Conservation (phyloP, 345 rosid species). For the Litchi chinensis region DNA sequence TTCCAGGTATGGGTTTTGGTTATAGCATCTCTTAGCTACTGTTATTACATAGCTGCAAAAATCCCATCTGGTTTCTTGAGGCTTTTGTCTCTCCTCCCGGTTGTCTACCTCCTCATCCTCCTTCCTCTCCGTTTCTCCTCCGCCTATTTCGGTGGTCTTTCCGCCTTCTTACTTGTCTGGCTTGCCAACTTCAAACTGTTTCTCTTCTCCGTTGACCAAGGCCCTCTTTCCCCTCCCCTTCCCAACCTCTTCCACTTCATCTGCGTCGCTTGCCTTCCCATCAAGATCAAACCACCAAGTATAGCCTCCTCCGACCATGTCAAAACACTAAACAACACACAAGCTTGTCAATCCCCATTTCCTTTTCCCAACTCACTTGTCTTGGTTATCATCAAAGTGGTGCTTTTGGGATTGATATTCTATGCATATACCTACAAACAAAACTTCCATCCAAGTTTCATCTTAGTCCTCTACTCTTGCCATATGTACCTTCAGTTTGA, state of each 20-base stretch:
- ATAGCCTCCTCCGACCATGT: background rate
- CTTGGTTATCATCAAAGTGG: slow-evolving; percentile 41
- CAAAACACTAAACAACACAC: background rate
- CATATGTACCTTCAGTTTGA: slow-evolving; percentile 50
- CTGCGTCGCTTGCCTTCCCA: slow-evolving; percentile 59
- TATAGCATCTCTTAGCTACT: slow-evolving; percentile 41
- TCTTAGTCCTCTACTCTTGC: slow-evolving; percentile 38
- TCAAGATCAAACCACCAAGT: slow-evolving; percentile 37
- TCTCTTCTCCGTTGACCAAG: slow-evolving; percentile 60
- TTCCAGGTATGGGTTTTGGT: slow-evolving; percentile 52
- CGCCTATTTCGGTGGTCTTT: slow-evolving; percentile 30
- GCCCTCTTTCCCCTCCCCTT: slow-evolving; percentile 57
- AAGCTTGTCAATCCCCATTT: background rate
- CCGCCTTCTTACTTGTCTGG: slow-evolving; percentile 57
- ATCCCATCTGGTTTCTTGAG: slow-evolving; percentile 46
- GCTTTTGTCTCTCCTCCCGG: slow-evolving; percentile 57
- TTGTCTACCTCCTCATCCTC: slow-evolving; percentile 40
- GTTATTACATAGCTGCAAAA: slow-evolving; percentile 45
- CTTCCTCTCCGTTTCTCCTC: slow-evolving; percentile 54
- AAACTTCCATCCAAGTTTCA: slow-evolving; percentile 27
- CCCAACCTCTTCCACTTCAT: slow-evolving; percentile 52
- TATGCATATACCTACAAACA: slow-evolving; percentile 37
- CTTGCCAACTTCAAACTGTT: slow-evolving; percentile 67
- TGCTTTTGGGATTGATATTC: slow-evolving; percentile 33
- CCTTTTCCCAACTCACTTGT: slow-evolving; percentile 6